Base-by-base conservation (phyloP, 2,329 filamentous ascomycete genomes). In the Diaporthe longicolla region DNA sequence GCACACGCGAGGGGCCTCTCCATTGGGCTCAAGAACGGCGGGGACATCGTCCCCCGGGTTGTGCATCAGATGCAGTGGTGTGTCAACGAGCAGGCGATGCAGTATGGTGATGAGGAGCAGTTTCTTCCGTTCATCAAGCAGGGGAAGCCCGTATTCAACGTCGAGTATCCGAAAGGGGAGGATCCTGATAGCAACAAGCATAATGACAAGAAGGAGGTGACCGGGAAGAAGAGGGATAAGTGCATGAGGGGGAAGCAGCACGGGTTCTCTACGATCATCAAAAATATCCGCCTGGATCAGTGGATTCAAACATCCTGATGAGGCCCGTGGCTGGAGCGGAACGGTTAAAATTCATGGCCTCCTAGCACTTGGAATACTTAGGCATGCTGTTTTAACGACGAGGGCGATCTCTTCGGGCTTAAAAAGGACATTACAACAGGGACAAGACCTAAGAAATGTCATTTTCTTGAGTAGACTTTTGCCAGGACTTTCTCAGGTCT, bases 131-230 rank as follows among this genome's bases (percentile, higher is more conserved):
- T 91, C 77, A 84, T 88, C 50, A 77, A 84, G 15, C 84, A 84
- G 3, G 83, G 83, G 15, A 91, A 91, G 78, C 89, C 89, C 0
- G 89, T 91, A 17, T 91, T 91, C 76, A 87, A 91, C 77, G 89
- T 91, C 73, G 89, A 91, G 80, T 91, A 91, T 78, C 88, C 88
- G 8, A 85, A 87, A 75, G 85, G 83, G 5, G 74, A 75, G 61
- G 74, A 75, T 19, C 66, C 74, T 19, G 74, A 75, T n/a, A 71
- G 40, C 2, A 26, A 74, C 9, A 75, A n/a, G 59, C 71, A 75
- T 4, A 75, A 75, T 50, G 59, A 75, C 19, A 40, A 82, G 78
- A 84, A 85, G 82, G 86, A 81, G 5, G 74, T 75, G 24, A 69
- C 29, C 10, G 74, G 71, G 86, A 88, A 87, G 66, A 76, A 74